Percentiles rank a stretch among this genome's conserved stretches.
Conservation (phyloP, 176 grass and related monocot species). For the Ananas comosus region DNA sequence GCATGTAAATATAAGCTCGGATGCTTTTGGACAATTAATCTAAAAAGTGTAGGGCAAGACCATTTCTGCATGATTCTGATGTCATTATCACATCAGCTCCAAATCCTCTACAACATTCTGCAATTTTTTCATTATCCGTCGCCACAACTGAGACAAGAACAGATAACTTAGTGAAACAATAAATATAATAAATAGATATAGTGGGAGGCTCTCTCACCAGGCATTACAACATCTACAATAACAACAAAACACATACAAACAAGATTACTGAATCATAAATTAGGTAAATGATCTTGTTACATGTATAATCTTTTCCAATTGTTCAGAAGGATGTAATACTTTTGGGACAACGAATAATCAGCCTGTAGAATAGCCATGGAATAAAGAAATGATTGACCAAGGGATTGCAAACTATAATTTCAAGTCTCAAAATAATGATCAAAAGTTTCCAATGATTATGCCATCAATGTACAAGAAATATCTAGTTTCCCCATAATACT, state of each 20-base stretch:
- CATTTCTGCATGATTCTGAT: constrained; percentile 86
- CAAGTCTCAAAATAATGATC: too few relatives aligned
- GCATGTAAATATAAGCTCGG: neutral
- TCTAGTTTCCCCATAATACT: too few relatives aligned
- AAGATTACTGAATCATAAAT: neutral
- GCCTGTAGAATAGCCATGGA: too few relatives aligned
- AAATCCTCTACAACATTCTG: constrained; percentile 91
- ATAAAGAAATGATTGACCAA: too few relatives aligned
- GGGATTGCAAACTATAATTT: too few relatives aligned
- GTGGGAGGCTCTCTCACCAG: neutral
- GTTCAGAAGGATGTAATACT: too few relatives aligned
- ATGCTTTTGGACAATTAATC: neutral
- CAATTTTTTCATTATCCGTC: constrained; percentile 87
- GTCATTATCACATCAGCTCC: constrained; percentile 98
- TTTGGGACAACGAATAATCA: too few relatives aligned
- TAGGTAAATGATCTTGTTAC: neutral
- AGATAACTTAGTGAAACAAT: constrained; percentile 5
- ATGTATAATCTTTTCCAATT: neutral
- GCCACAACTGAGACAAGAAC: constrained; percentile 48
- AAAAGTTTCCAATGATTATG: too few relatives aligned
- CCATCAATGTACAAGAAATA: too few relatives aligned
- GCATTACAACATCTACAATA: neutral
- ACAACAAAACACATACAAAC: neutral
- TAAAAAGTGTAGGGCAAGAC: constrained; percentile 25
- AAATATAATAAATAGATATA: constrained; percentile 3